Percentiles rank a stretch among this genome's conserved stretches.
Conservation (phyloP, 202 grass and related monocot species). For the Zizania palustris region DNA sequence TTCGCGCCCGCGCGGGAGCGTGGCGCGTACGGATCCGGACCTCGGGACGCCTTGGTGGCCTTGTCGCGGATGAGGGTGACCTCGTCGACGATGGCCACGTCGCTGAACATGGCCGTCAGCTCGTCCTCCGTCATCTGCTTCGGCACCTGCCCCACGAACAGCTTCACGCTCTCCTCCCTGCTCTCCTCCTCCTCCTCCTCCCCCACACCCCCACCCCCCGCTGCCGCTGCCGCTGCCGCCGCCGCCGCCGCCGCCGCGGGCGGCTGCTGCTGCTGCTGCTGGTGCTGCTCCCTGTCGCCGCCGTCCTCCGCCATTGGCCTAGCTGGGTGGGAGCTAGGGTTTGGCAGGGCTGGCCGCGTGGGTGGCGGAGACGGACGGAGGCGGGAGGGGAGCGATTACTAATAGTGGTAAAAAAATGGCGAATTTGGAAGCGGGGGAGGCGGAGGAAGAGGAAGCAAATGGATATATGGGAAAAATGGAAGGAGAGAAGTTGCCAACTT, state of each 20-base stretch:
- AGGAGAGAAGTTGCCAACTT: constrained; percentile 1
- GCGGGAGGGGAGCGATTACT: constrained; percentile 36
- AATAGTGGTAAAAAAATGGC: constrained; percentile 25
- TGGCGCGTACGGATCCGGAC: constrained; percentile 56
- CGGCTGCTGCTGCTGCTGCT: no score
- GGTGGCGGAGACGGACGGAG: constrained; percentile 24
- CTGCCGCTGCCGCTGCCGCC: constrained; percentile 5
- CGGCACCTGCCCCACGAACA: constrained; percentile 98
- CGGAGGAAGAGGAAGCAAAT: background rate
- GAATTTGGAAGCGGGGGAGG: constrained; percentile 5
- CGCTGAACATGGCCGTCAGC: constrained; percentile 72
- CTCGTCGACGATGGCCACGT: constrained; percentile 84
- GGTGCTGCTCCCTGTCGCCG: no score
- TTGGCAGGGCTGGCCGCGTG: constrained; percentile 15
- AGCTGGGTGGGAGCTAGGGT: constrained; percentile 16
- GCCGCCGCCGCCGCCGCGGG: constrained; percentile 48
- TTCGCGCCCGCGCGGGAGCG: background rate
- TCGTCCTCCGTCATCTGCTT: constrained; percentile 91
- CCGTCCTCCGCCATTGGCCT: constrained; percentile 41
- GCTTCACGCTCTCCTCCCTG: constrained; percentile 85
- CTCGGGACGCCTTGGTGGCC: constrained; percentile 84
- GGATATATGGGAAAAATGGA: constrained; percentile 22
- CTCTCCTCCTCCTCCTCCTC: background rate
- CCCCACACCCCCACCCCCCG: background rate
- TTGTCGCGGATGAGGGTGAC: constrained; percentile 98